Base-by-base conservation (phyloP, 2,329 filamentous ascomycete genomes). In the Juglanconis oblonga region DNA sequence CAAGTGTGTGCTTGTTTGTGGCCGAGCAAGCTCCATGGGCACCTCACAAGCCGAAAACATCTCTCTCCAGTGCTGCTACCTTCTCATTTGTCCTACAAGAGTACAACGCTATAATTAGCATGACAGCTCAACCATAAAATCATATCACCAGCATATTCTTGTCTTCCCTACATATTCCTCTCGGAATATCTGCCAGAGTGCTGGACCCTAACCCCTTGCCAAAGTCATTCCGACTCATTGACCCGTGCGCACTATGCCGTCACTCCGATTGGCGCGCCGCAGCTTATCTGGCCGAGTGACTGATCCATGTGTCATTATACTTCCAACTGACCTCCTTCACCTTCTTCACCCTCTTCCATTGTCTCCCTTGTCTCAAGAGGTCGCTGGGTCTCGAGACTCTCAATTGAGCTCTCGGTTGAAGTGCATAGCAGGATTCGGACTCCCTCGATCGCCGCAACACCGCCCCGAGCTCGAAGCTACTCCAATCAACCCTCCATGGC, bases 401-500 rank as follows among this genome's bases (percentile, higher is more conserved):
- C 29, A 2, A 5, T 17, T 17, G 33, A 44, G n/a, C 11, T 14
- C 29, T 24, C 31, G 8, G 29, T 44, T 31, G 13, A 4, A 45
- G 14, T 9, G 6, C 38, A 13, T 8, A 42, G 6, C 38, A 53
- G 17, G 11, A 11, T 0, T 32, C 33, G 31, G 24, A 9, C n/a
- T 45, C 42, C 36, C n/a, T 3, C 7, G 29, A 10, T 33, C n/a
- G 4, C 1, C 3, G 33, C 38, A 57, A 9, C 55, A 17, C 44
- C 17, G 29, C 17, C 8, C 11, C 45, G 17, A 45, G 13, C 24
- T 45, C 38, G 38, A 54, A 10, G 9, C 17, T 24, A 24, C 32
- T 51, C 33, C 9, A 24, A 32, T 38, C 4, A 24, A 33, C 35
- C 35, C 35, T 67, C 52, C 52, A 74, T 74, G 72, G 71, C 71